These are phyloP conservation scores for Mycena alexandri DNA, from an alignment of 768 basidiomycete genomes.

Conservation along the genomic window DNA sequence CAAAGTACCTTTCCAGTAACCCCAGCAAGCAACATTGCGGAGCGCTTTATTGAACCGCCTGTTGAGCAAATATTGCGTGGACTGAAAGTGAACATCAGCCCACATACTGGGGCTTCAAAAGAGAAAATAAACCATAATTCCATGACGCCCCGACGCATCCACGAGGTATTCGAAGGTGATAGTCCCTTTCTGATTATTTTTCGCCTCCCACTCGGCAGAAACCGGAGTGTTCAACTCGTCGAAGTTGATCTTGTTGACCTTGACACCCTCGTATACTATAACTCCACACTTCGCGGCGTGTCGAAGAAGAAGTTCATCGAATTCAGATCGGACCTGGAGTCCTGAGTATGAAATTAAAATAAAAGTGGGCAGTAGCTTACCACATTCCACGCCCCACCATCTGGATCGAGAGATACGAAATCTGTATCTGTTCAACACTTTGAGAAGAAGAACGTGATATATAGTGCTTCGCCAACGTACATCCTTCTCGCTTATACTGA, in stretches of 20 bases:
- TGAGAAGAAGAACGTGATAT: no score
- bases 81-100: not conserved
- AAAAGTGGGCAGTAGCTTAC: no score
- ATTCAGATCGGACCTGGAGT: no score
- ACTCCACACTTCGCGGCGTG: conserved; percentile 29
- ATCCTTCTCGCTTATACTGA: no score
- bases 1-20: conserved; percentile 8
- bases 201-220: not conserved
- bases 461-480: no score
- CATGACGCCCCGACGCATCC: conserved; percentile 11
- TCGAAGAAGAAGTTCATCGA: no score
- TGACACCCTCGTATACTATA: conserved; percentile 37
- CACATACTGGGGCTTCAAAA: no score
- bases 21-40: conserved; percentile 24
- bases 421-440: no score
- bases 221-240: not conserved
- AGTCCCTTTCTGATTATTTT: not conserved
- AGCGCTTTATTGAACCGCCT: conserved; percentile 11
- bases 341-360: no score
- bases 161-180: conserved; percentile 21
- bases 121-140: not conserved
- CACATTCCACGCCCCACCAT: no score
- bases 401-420: no score
- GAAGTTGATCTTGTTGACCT: conserved; percentile 33
- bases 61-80: conserved; percentile 17